Evolutionary conservation across 768 basidiomycete species (phyloP), one percentile per base, ranked within the genome.

Genomic region (Kwoniella europaea): DNA sequence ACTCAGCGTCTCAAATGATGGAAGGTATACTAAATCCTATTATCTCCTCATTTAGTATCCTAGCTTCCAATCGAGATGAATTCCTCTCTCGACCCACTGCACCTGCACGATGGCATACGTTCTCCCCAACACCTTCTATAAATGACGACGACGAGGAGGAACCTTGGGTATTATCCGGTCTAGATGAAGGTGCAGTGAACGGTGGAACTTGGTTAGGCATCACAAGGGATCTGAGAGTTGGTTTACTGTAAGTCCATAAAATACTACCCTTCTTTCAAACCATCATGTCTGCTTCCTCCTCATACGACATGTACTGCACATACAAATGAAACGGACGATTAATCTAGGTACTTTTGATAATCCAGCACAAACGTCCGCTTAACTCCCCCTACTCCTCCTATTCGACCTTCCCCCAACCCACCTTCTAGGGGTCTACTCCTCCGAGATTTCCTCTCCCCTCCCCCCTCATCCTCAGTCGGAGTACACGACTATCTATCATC

Each of bases 51-150:
- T 44, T 7, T 35, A 81, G 79, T 12, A 76, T 85, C 43, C 75
- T 85, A 43, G 80, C 82, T 3, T 72, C 83, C 20, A 85, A 85
- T 63, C 74, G 85, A 41, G 85, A 85, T 71, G 83, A 84, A 66
- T 84, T 82, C 69, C 78, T 84, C 50, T 75, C 73, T 4, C 68
- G 85, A 10, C 83, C 84, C 0, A 80, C 85, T 0, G 60, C 72
- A 0, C 69, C 76, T 13, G 84, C 82, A 1, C 64, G 55, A 15
- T 85, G 81, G 81, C 84, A 84, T 58, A 16, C 43, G 10, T 84
- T 80, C 65, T 55, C 64, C 6, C 10, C 46, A 12, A 0, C 35
- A 1, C 18, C 41, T 20, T 10, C 58, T 16, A 1, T 27, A 20
- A 22, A 41, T 54, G 46, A 18, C 13, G 20, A 10, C 15, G n/a